Base-by-base conservation (phyloP, 371 early-diverging fungal genomes). In the Rhizopus arrhizus region DNA sequence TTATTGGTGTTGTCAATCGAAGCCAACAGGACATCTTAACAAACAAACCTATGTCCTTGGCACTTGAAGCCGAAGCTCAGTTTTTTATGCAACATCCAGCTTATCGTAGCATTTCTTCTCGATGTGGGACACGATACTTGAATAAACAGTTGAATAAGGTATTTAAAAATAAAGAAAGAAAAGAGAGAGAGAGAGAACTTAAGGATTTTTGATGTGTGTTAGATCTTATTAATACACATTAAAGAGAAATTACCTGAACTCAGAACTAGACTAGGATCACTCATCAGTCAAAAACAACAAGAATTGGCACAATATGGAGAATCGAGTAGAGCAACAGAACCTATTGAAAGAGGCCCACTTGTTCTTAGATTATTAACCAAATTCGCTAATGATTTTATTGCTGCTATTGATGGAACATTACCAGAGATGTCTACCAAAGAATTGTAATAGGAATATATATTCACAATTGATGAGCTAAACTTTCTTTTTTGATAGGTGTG, bases 361-460 rank as follows among this genome's bases (percentile, higher is more conserved):
- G 71, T 94, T 53, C 72, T 96, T 49, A 86, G 89, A 72, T 73
- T 93, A 56, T 66, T 97, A 59, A 95, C 91, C 35, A 86, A 87
- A 59, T 92, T 93, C 69, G 85, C 91, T 11, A 88, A 81, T 48
- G 88, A 91, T 51, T 95, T 93, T 73, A 83, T 83, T 58, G 84
- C 90, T 53, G 85, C 91, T 8, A 89, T 94, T 65, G 91, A 94
- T 51, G 95, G 93, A 35, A 93, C 90, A 11, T 83, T 83, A 3
- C 64, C 87, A 28, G 96, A 97, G 48, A 87, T 95, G 61, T 86
- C 94, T 7, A 90, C 94, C 43, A 92, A 91, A 53, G 98, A 99
- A 75, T 74, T 99, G 72, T 86, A 87, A 61, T 70, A 62, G 28
- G 32, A 51, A 16, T 28, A 29, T 53, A 11, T 31, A 36, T 9